These are phyloP conservation scores for Calocera cornea DNA, from an alignment of 768 basidiomycete species.

Conservation along the genomic window DNA sequence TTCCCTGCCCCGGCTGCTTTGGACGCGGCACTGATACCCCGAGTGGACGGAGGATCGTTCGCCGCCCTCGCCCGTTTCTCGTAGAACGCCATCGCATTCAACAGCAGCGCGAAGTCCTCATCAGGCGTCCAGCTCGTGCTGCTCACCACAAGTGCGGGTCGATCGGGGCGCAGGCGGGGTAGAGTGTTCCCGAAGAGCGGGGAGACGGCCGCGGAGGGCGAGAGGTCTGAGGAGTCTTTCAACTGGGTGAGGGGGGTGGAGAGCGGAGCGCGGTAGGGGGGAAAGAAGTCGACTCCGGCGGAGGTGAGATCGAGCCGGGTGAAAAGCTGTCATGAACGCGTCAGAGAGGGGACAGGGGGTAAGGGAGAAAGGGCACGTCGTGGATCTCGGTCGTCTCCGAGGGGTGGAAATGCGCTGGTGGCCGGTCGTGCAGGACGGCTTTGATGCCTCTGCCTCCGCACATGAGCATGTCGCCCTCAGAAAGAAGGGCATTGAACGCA, in stretches of 20 bases:
- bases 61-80: conserved; percentile 40
- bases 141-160: conserved; percentile 77
- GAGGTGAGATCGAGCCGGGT: conserved; percentile 14
- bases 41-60: too few species aligned
- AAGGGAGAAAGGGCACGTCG: conserved; percentile 36
- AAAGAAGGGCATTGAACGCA: conserved; percentile 34
- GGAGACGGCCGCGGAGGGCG: conserved; percentile 25
- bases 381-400: conserved; percentile 59
- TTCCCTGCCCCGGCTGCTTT: too few species aligned
- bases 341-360: conserved; percentile 13
- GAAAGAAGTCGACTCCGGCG: conserved; percentile 37
- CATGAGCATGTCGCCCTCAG: conserved; percentile 8
- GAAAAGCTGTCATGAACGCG: conserved; percentile 25
- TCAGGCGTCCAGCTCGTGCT: conserved; percentile 97
- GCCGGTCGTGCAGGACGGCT: conserved; percentile 75
- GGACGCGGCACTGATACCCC: too few species aligned
- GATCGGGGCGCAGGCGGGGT: conserved; percentile 47
- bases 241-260: conserved; percentile 50
- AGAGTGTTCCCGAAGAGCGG: conserved; percentile 20
- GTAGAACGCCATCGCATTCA: conserved; percentile 60
- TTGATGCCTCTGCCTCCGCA: conserved; percentile 48
- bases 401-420: conserved; percentile 69
- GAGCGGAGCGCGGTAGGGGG: conserved; percentile 38
- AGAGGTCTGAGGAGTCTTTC: conserved; percentile 18
- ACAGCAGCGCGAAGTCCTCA: conserved; percentile 79